Conservation (phyloP, 306 rosid genomes). For the Psophocarpus tetragonolobus region DNA sequence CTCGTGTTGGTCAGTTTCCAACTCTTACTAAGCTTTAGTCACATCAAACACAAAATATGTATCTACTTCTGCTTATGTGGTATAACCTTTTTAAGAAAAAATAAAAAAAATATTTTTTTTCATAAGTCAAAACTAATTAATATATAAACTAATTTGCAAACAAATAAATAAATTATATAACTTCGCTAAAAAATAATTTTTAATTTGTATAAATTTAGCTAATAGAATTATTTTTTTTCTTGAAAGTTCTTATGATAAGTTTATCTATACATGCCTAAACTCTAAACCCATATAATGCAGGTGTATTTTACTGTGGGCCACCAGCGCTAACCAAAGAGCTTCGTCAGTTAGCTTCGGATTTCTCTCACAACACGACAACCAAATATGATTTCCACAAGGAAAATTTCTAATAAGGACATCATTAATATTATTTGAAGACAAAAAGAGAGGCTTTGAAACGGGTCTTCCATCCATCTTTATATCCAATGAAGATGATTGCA, state of each 20-base stretch:
- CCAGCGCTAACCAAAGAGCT: slow-evolving; percentile 45
- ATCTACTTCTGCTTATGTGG: too few relatives aligned
- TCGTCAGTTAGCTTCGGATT: slow-evolving; percentile 50
- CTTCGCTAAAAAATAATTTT: too few relatives aligned
- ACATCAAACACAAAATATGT: neutral
- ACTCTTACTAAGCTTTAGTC: neutral
- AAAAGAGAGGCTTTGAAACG: neutral
- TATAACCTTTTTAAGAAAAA: too few relatives aligned
- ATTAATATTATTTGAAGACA: neutral
- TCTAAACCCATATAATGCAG: slow-evolving; percentile 46
- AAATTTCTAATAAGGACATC: slow-evolving; percentile 46
- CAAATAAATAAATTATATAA: too few relatives aligned
- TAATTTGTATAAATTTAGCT: too few relatives aligned
- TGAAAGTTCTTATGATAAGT: too few relatives aligned
- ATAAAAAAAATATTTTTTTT: too few relatives aligned
- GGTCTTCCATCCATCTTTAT: neutral
- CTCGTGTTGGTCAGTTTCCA: slow-evolving; percentile 56
- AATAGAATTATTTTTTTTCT: too few relatives aligned
- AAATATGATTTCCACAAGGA: slow-evolving; percentile 62
- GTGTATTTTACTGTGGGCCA: slow-evolving; percentile 70
- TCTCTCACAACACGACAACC: slow-evolving; percentile 55
- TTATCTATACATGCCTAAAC: too few relatives aligned
- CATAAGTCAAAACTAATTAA: too few relatives aligned
- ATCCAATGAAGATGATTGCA: neutral
- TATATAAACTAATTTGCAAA: too few relatives aligned